Conservation (phyloP, 768 basidiomycete species). For the Agaricus sinodeliciosus region DNA sequence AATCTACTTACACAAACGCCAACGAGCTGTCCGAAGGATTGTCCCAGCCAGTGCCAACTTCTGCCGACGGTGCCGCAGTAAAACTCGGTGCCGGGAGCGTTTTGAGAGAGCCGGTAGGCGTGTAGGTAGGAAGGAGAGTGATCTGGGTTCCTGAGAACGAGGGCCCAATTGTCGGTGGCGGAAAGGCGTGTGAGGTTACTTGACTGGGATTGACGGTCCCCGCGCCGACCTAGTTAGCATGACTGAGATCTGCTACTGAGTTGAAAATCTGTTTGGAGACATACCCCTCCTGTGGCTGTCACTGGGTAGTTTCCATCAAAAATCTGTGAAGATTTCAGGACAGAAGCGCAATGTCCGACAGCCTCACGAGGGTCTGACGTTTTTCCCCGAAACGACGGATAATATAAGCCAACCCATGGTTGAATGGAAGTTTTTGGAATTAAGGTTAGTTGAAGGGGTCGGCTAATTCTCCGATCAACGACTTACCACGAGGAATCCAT, state of each 20-base stretch:
- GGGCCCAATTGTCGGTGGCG: constrained; percentile 53
- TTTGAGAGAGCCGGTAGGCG: constrained; percentile 57
- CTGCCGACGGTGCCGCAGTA: constrained; percentile 43
- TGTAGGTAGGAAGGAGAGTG: constrained; percentile 59
- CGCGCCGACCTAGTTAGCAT: constrained; percentile 37
- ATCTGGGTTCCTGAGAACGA: constrained; percentile 46
- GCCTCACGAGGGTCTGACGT: constrained; percentile 39
- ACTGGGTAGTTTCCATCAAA: constrained; percentile 51
- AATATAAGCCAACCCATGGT: background rate
- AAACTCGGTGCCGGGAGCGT: constrained; percentile 61
- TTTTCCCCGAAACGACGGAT: background rate
- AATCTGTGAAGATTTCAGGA: constrained; percentile 28
- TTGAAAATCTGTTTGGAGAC: constrained; percentile 12
- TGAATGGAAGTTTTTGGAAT: background rate
- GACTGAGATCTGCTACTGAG: background rate
- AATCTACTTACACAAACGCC: constrained; percentile 42
- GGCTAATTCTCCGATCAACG: background rate
- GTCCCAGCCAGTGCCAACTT: constrained; percentile 71
- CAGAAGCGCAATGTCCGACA: constrained; percentile 34
- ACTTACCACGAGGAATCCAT: constrained; percentile 73
- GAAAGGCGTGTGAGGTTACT: constrained; percentile 49
- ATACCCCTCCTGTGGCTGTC: constrained; percentile 66
- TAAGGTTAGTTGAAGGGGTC: no score
- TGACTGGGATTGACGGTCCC: constrained; percentile 52
- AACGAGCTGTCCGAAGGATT: constrained; percentile 56